Percentiles rank a stretch among this genome's conserved stretches.
These are phyloP conservation scores for Metschnikowia cerradonensis DNA, from an alignment of 805 yeast genomes.

Conservation along the genomic window DNA sequence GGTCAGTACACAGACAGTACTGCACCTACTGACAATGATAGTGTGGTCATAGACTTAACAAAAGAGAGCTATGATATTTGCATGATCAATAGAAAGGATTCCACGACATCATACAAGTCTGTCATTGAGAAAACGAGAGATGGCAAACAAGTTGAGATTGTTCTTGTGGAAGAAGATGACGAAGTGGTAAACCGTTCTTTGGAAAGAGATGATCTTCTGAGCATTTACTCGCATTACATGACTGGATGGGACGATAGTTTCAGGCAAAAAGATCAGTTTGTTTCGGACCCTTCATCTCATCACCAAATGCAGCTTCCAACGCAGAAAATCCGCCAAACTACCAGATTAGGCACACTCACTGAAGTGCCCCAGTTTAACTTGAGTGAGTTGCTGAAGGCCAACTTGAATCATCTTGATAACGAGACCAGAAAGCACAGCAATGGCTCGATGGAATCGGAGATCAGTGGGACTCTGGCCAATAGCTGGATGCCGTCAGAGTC, in stretches of 20 bases:
- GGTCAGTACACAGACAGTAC: constrained; percentile 27
- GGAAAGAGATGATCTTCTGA: constrained; percentile 32
- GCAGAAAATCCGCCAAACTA: neutral
- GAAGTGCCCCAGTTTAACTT: neutral
- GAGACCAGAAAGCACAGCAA: constrained; percentile 5
- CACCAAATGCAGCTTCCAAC: neutral
- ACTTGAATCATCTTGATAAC: neutral
- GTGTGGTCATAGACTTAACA: constrained; percentile 41
- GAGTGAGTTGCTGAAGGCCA: neutral
- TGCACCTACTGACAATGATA: constrained; percentile 30
- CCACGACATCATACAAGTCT: constrained; percentile 35
- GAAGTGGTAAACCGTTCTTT: constrained; percentile 16
- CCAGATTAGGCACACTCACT: neutral
- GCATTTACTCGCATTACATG: constrained; percentile 40
- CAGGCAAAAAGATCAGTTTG: neutral
- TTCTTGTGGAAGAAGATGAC: constrained; percentile 39
- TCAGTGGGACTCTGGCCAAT: constrained; percentile 11
- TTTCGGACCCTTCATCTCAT: neutral
- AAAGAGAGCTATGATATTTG: constrained; percentile 38
- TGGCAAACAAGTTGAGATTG: constrained; percentile 41
- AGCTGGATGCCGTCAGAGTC: constrained; percentile 20
- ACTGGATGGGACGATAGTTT: constrained; percentile 12
- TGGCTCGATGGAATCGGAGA: constrained; percentile 11
- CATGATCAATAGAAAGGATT: constrained; percentile 32
- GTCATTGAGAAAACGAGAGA: constrained; percentile 35